Evolutionary conservation across 768 basidiomycete genomes (phyloP).

Genomic region (Dioszegia aurantiaca): DNA sequence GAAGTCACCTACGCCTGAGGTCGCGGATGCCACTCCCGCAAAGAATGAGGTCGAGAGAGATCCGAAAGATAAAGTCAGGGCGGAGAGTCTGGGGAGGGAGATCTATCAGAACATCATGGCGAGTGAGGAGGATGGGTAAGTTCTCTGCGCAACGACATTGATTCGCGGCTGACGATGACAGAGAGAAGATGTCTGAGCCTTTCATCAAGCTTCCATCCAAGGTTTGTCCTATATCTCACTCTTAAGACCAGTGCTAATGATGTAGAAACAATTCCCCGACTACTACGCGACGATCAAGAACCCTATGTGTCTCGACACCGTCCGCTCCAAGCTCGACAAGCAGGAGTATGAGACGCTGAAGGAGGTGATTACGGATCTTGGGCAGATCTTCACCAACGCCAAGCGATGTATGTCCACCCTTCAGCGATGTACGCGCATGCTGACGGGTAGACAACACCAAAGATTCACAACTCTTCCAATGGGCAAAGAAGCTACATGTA

Average conservation of each 20-base stretch:
- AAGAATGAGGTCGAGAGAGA: slow-evolving; percentile 22
- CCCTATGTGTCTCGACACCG: slow-evolving; percentile 42
- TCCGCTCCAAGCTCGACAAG: slow-evolving; percentile 32
- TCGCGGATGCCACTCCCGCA: slow-evolving; percentile 13
- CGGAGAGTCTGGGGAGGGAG: slow-evolving; percentile 31
- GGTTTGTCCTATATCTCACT: slow-evolving; percentile 19
- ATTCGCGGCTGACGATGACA: slow-evolving; percentile 11
- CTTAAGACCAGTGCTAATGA: background rate
- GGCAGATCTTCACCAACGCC: slow-evolving; percentile 50
- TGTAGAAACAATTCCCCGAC: slow-evolving; percentile 40
- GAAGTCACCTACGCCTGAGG: slow-evolving; percentile 29
- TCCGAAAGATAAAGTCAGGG: slow-evolving; percentile 39
- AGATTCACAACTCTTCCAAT: slow-evolving; percentile 45
- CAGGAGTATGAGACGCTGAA: slow-evolving; percentile 37
- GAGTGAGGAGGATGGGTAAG: slow-evolving; percentile 36
- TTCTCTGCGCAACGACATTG: background rate
- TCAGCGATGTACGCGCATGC: background rate
- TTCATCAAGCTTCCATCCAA: slow-evolving; percentile 46
- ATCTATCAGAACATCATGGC: slow-evolving; percentile 40
- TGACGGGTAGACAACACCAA: slow-evolving; percentile 43
- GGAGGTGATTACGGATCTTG: slow-evolving; percentile 42
- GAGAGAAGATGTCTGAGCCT: slow-evolving; percentile 36
- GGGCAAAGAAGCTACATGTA: slow-evolving; percentile 49
- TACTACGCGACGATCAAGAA: slow-evolving; percentile 49
- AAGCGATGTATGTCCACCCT: slow-evolving; percentile 46